Evolutionary conservation across 257 asterid genomes (phyloP).

Genomic region (Primulina tabacum): DNA sequence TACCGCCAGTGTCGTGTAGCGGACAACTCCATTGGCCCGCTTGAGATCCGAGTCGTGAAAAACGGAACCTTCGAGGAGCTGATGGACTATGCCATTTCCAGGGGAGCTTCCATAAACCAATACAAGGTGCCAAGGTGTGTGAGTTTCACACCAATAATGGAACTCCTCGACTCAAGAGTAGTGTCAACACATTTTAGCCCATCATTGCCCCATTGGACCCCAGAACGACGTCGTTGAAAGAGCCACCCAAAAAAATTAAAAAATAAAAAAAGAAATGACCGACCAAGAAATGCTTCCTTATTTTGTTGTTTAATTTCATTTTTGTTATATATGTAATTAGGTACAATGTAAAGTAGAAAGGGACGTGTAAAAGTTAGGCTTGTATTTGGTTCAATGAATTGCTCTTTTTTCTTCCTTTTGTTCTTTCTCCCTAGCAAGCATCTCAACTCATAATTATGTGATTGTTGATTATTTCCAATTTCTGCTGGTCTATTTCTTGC

Average conservation of each 20-base stretch:
- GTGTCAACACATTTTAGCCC: constrained; percentile 32
- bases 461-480: too few relatives aligned
- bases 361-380: not conserved
- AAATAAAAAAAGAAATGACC: too few relatives aligned
- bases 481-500: too few relatives aligned
- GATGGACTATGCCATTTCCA: constrained; percentile 33
- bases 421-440: too few relatives aligned
- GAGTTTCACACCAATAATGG: constrained; percentile 10
- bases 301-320: too few relatives aligned
- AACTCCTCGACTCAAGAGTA: constrained; percentile 30
- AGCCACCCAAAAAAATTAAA: too few relatives aligned
- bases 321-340: too few relatives aligned
- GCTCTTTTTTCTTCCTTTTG: not conserved
- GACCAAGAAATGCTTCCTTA: too few relatives aligned
- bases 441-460: too few relatives aligned
- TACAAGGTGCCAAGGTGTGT: constrained; percentile 43
- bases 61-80: constrained; percentile 39
- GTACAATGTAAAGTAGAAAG: not conserved
- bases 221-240: constrained; percentile 8
- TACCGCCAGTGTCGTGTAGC: constrained; percentile 27
- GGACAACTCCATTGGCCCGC: constrained; percentile 30
- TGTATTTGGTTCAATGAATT: not conserved
- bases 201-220: constrained; percentile 22
- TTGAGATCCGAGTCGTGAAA: constrained; percentile 36
- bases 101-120: constrained; percentile 36